Base-by-base conservation (phyloP, 331 rosid genomes). In the Malus hybrid region DNA sequence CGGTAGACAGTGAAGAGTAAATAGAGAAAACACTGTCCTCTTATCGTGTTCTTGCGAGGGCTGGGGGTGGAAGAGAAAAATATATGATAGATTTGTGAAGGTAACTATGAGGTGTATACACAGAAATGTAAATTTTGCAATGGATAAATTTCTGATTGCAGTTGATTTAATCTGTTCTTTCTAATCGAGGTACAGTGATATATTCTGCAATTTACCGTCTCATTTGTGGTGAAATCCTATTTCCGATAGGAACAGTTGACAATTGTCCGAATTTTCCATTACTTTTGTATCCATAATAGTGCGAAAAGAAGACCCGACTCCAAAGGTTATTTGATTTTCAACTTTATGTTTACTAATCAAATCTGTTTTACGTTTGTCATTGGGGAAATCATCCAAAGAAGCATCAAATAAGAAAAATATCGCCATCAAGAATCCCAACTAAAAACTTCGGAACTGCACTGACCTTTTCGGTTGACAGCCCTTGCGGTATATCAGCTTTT, bases 401-500 rank as follows among this genome's bases (percentile, higher is more conserved):
- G 14, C 63, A 32, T 60, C 54, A 64, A 31, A 1, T 8, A 76
- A 10, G 67, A 56, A 20, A 18, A 69, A 59, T 10, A 13, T 7
- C 4, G 57, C 7, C 34, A 70, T 29, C 15, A 1, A 63, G 28
- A 55, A 16, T 31, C 28, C n/a, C 39, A 24, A 12, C 27, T 12
- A 57, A 68, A 0, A 68, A n/a, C 29, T 24, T 19, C 16, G 33
- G 50, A 68, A 24, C 46, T 39, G n/a, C 52, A 29, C 89, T 73
- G 65, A 87, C 85, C 88, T 28, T 77, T 60, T 80, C 50, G 52
- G n/a, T 76, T 59, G 76, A 80, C 50, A 73, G 72, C 76, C 67
- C 76, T 80, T 70, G 70, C 75, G 66, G 78, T 65, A 32, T 71
- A 32, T 87, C 84, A 82, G 81, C 88, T 70, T 89, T 83, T 80